A percentile compares a stretch with the other conserved stretches of the same genome.
phyloP scores from a whole-genome alignment of 2,329 filamentous ascomycete species.

The Xylariaceae sp. region DNA sequence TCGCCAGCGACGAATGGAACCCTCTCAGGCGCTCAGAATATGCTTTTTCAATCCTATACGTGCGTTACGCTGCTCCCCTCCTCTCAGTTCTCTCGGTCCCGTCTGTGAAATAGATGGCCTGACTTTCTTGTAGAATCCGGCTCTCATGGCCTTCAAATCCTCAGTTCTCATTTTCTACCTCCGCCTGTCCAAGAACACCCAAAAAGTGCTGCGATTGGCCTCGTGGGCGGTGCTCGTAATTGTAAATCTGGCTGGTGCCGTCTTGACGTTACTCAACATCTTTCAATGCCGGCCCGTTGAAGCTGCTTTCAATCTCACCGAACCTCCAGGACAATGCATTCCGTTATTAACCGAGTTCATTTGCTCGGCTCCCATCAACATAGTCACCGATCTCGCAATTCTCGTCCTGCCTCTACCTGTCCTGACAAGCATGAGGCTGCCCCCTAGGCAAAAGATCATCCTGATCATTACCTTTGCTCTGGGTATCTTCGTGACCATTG shows the following conservation, averaged over 20 bases:
- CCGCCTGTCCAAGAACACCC: slow-evolving; percentile 76
- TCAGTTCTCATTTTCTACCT: slow-evolving; percentile 94
- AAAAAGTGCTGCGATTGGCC: slow-evolving; percentile 77
- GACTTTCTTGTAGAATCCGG: slow-evolving; percentile 70
- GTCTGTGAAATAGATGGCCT: slow-evolving; percentile 20
- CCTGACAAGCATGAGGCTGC: slow-evolving; percentile 83
- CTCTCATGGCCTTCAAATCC: slow-evolving; percentile 88
- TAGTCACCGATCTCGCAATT: slow-evolving; percentile 88
- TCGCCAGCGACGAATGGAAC: slow-evolving; percentile 54
- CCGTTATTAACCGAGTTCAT: slow-evolving; percentile 68
- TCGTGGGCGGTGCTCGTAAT: slow-evolving; percentile 80
- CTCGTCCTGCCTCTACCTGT: slow-evolving; percentile 88
- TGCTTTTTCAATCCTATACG: slow-evolving; percentile 68
- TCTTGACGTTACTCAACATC: slow-evolving; percentile 84
- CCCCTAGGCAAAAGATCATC: slow-evolving; percentile 84
- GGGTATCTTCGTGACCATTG: slow-evolving; percentile 84
- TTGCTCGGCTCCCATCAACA: slow-evolving; percentile 85
- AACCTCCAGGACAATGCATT: slow-evolving; percentile 53
- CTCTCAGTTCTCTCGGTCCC: background rate
- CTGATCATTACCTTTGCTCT: slow-evolving; percentile 85
- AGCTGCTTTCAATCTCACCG: slow-evolving; percentile 66
- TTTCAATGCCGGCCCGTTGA: slow-evolving; percentile 80
- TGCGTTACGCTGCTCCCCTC: slow-evolving; percentile 43
- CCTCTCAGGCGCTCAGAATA: slow-evolving; percentile 66
- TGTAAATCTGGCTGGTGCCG: slow-evolving; percentile 78